Base-by-base conservation (phyloP, 1,284 basidiomycete genomes). In the Megacollybia platyphylla region DNA sequence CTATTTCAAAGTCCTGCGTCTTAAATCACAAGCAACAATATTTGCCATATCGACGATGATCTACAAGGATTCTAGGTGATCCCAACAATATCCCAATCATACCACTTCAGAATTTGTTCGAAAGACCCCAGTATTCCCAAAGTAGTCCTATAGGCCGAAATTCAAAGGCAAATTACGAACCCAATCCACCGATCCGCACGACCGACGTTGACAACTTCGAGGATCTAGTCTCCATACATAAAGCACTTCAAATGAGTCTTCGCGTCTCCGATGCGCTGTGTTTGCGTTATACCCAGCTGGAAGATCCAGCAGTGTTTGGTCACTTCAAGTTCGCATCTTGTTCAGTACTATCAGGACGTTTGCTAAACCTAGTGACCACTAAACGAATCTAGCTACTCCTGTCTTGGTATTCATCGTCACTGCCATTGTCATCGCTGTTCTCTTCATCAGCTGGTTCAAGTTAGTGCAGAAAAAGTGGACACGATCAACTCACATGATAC, bases 131-230 rank as follows among this genome's bases (percentile, higher is more conserved):
- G 40, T 36, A 30, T 40, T 31, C 34, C 38, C 7, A 40, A 37
- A 32, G 6, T 9, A n/a, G 11, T 26, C 40, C 18, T 26, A 39
- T n/a, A 41, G 42, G 10, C 47, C 47, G 3, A 31, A 45, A 38
- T 40, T 30, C 28, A 35, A 30, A 30, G 47, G 47, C 11, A 43
- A 44, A 5, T 44, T 48, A 5, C 44, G 47, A 5, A 32, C 45
- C 2, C 35, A 39, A 7, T 48, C 44, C n/a, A 29, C 13, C 10
- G 29, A 48, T 20, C 47, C 44, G 9, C 27, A 18, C 29, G 42
- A 45, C 24, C 28, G 34, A 43, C 45, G 13, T 39, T 46, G 15
- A 38, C 10, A 11, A 45, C 28, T 18, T 28, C 6, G 36, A 27
- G 7, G 47, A 48, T 34, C 43, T 17, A 11, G 39, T 36, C n/a